Conservation (phyloP, 768 basidiomycete species). For the Tricholoma hemisulphureum region DNA sequence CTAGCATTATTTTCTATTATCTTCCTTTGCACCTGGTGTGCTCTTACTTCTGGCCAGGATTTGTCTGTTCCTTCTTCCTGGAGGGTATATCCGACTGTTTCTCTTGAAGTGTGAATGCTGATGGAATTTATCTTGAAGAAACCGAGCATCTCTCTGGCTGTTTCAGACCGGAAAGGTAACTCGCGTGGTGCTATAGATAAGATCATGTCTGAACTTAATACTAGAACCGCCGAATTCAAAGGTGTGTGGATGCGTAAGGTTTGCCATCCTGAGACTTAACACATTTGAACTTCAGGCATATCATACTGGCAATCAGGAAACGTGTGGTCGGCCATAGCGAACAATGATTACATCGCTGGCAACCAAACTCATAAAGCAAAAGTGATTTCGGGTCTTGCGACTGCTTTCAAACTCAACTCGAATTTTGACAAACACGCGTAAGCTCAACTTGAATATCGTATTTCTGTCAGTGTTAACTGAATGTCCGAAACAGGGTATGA, state of each 20-base stretch:
- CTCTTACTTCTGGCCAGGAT: slow-evolving; percentile 31
- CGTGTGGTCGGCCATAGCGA: slow-evolving; percentile 48
- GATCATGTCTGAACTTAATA: slow-evolving; percentile 37
- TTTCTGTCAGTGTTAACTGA: no score
- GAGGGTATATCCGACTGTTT: slow-evolving; percentile 34
- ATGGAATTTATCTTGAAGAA: slow-evolving; percentile 30
- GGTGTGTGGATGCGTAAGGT: slow-evolving; percentile 25
- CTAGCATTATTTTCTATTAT: background rate
- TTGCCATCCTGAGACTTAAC: no score
- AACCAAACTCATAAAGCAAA: slow-evolving; percentile 30
- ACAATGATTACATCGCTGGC: slow-evolving; percentile 40
- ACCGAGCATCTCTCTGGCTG: slow-evolving; percentile 36
- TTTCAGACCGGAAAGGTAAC: slow-evolving; percentile 39
- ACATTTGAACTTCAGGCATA: slow-evolving; percentile 32
- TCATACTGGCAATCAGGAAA: slow-evolving; percentile 56
- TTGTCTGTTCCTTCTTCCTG: slow-evolving; percentile 42
- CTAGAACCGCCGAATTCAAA: slow-evolving; percentile 42
- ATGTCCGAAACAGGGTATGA: no score
- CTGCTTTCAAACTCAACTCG: slow-evolving; percentile 36
- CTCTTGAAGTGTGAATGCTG: background rate
- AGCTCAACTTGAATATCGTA: slow-evolving; percentile 10
- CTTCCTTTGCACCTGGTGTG: background rate
- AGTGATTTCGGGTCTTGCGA: slow-evolving; percentile 41
- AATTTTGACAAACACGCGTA: slow-evolving; percentile 41
- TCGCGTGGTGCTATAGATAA: slow-evolving; percentile 42